Conservation (phyloP, 768 basidiomycete genomes). For the Lactarius pseudohatsudake region DNA sequence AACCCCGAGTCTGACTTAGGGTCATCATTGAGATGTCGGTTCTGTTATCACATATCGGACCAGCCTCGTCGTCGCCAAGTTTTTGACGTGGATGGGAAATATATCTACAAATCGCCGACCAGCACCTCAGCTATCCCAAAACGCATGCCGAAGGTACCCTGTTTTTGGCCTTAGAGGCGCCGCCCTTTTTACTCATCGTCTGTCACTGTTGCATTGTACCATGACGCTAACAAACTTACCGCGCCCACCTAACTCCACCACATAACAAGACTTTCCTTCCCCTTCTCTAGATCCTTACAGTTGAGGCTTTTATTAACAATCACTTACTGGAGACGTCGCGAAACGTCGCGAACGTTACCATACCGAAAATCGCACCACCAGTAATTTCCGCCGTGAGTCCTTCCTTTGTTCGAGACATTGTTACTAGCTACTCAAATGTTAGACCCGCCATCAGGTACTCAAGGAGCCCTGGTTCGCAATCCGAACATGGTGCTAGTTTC, state of each 20-base stretch:
- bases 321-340: neutral
- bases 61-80: neutral
- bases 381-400: slow-evolving; percentile 10
- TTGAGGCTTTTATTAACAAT: slow-evolving; percentile 6
- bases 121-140: neutral
- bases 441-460: neutral
- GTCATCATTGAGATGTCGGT: neutral
- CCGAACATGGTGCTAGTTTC: neutral
- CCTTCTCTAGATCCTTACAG: neutral
- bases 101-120: slow-evolving; percentile 7
- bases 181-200: slow-evolving; percentile 3
- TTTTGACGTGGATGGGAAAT: neutral
- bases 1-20: neutral
- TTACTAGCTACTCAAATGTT: neutral
- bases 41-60: neutral
- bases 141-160: neutral
- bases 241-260: neutral
- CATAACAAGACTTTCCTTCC: neutral
- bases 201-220: neutral
- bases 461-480: neutral
- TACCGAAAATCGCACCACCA: neutral
- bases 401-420: neutral
- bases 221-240: neutral
- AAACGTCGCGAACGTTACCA: neutral
- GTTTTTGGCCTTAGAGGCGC: neutral